Evolutionary conservation across 2,329 filamentous ascomycete species (phyloP), one percentile per base, ranked within the genome.

Genomic region (Diaporthe batatas): DNA sequence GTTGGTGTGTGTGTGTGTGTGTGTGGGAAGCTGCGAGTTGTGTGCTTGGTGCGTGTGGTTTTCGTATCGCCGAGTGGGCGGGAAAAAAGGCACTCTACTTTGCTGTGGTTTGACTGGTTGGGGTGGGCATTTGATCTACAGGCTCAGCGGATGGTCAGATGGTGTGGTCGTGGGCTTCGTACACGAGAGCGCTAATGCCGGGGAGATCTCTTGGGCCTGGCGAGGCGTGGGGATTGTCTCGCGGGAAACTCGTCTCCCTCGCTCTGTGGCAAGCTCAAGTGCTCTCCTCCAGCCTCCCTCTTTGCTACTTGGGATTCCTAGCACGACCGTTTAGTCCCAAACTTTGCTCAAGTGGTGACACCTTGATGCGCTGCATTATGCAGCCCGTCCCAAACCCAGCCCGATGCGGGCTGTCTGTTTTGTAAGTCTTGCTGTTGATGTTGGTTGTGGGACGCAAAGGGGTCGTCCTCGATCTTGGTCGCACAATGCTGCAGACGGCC

Each of bases 131-230:
- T 51, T 53, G 68, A 44, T 42, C 29, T 59, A 70, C 54, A 49
- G 16, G 36, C 54, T 49, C 68, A 32, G 44, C 11, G 23, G 42
- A 51, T 53, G 42, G 47, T 59, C 11, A 18, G 42, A 51, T 53
- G 42, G 47, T 59, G 39, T 47, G 54, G 42, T 70, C 36, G 68
- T 70, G 68, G 54, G 21, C 44, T 70, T 70, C 68, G 68, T 70
- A 70, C 68, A 53, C 68, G 68, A 53, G 54, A 51, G 55, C 68
- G 68, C 68, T 70, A 70, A 70, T 70, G 68, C 68, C 68, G 68
- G 68, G 25, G 68, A 55, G 53, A 70, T 34, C 53, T 69, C 53
- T 32, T 62, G 55, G 57, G 25, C 44, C 53, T 42, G 39, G 55
- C 68, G 36, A 29, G 54, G 54, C 55, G 42, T 58, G 55, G 55